phyloP scores from a whole-genome alignment of 257 asterid species.

The Mentha longifolia region DNA sequence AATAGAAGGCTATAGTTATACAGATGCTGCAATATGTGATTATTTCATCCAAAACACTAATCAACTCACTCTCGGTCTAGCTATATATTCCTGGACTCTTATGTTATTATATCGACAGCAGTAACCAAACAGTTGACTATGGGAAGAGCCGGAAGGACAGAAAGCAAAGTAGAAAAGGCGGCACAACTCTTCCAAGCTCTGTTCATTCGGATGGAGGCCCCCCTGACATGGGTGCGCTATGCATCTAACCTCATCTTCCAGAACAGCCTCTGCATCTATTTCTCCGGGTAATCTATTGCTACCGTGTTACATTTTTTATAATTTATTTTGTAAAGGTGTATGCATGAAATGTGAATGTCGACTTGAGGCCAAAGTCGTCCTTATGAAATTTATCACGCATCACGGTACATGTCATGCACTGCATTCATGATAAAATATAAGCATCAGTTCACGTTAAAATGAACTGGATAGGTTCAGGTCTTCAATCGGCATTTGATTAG shows the following conservation, averaged over 20 bases:
- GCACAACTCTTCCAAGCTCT: constrained; percentile 43
- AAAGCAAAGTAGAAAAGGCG: constrained; percentile 66
- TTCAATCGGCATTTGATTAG: background rate
- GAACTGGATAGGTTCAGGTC: background rate
- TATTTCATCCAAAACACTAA: background rate
- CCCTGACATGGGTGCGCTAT: constrained; percentile 90
- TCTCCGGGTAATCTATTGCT: constrained; percentile 22
- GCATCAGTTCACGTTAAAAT: too few relatives aligned
- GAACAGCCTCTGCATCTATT: constrained; percentile 29
- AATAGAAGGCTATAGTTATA: background rate
- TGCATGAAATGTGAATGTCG: background rate
- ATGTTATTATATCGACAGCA: constrained; percentile 29
- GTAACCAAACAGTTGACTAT: constrained; percentile 63
- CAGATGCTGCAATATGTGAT: constrained; percentile 23
- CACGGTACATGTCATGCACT: constrained; percentile 2
- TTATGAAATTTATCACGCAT: constrained; percentile 5
- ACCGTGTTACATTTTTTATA: background rate
- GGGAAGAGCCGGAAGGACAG: constrained; percentile 67
- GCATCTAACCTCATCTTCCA: constrained; percentile 59
- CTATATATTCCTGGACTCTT: constrained; percentile 8
- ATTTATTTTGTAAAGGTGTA: background rate
- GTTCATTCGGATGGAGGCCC: constrained; percentile 66
- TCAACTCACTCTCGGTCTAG: background rate
- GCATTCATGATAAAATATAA: background rate
- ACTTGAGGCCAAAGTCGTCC: background rate